A percentile compares a stretch with the other conserved stretches of the same genome.
Evolutionary conservation across 1,284 basidiomycete genomes (phyloP).

Genomic region (Porodaedalea pini): DNA sequence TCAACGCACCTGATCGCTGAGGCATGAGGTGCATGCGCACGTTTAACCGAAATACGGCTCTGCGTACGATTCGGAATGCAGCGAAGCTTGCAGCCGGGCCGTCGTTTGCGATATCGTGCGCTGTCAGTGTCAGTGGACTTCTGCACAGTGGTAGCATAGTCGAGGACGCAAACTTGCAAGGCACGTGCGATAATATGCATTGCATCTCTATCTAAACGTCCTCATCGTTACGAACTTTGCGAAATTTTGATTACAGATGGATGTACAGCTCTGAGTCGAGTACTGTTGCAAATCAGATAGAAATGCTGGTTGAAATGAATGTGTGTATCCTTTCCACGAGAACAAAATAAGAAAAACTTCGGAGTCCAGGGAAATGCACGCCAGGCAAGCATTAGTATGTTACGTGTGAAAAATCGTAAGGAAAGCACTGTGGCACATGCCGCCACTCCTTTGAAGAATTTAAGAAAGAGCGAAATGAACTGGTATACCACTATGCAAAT

Average conservation of each 20-base stretch:
- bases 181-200: too few species aligned
- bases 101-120: neutral
- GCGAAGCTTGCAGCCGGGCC: neutral
- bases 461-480: neutral
- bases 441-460: neutral
- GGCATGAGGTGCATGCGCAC: slow-evolving; percentile 4
- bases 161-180: too few species aligned
- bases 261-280: neutral
- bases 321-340: neutral
- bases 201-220: too few species aligned
- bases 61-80: neutral
- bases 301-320: neutral
- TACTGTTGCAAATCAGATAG: neutral
- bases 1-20: slow-evolving; percentile 4
- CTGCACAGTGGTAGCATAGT: too few species aligned
- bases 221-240: too few species aligned
- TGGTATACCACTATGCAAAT: slow-evolving; percentile 1
- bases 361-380: neutral
- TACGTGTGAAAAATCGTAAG: neutral
- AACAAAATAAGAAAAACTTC: neutral
- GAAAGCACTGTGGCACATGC: neutral
- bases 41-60: neutral
- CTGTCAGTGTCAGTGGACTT: neutral
- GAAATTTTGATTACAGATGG: too few species aligned
- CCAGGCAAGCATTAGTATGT: neutral